Evolutionary conservation across 1,284 basidiomycete genomes (phyloP).

Genomic region (Rhodotorula sp.): DNA sequence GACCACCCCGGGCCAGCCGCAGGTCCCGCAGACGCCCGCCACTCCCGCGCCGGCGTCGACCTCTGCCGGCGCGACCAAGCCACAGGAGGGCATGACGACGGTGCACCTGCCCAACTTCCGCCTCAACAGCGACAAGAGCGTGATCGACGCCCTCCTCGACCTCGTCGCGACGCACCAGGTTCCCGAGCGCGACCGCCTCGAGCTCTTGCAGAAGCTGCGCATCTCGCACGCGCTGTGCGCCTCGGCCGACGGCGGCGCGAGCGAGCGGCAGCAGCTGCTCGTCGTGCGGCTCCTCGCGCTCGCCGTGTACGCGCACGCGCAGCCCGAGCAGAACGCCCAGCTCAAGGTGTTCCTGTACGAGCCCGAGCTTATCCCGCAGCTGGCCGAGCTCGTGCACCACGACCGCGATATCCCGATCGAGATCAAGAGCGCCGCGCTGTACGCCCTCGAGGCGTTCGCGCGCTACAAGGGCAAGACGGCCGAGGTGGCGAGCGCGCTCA

Average conservation of each 20-base stretch:
- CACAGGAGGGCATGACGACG: constrained; percentile 49
- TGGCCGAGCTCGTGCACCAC: constrained; percentile 85
- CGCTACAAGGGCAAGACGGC: constrained; percentile 78
- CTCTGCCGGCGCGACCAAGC: constrained; percentile 34
- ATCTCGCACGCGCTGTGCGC: constrained; percentile 65
- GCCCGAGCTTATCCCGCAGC: constrained; percentile 80
- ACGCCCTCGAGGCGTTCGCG: constrained; percentile 84
- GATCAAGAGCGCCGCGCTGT: constrained; percentile 79
- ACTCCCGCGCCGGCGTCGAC: constrained; percentile 12
- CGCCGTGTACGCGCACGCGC: constrained; percentile 69
- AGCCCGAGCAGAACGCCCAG: constrained; percentile 70
- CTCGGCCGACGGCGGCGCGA: background rate
- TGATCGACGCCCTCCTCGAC: constrained; percentile 67
- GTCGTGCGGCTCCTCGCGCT: constrained; percentile 81
- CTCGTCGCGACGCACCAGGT: constrained; percentile 70
- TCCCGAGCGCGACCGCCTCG: constrained; percentile 82
- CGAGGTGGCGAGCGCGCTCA: constrained; percentile 87
- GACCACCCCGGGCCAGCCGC: background rate
- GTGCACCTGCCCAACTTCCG: constrained; percentile 48
- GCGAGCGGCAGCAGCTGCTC: constrained; percentile 74
- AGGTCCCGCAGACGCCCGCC: constrained; percentile 24
- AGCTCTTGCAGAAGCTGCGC: constrained; percentile 83
- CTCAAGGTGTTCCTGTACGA: constrained; percentile 90
- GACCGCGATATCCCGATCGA: constrained; percentile 65
- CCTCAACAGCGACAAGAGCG: constrained; percentile 23